Evolutionary conservation across 1,284 basidiomycete genomes (phyloP), one percentile per base, ranked within the genome.

Genomic region (Cutaneotrichosporon sp.): DNA sequence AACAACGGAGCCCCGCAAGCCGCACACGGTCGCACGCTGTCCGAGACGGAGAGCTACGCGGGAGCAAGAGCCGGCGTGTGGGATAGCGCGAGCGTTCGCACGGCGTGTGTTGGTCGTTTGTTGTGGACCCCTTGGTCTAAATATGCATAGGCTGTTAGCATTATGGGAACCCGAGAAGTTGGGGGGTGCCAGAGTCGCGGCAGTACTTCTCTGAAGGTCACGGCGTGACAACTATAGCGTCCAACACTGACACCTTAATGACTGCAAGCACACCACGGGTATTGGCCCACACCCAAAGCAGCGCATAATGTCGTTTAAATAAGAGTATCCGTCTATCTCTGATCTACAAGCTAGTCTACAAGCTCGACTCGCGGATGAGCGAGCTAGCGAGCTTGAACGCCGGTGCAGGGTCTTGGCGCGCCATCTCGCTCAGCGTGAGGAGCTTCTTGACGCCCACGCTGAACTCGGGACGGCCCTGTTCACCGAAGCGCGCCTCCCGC

Each of bases 391-490:
- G 80, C 70, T 91, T 86, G 73, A 88, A 86, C n/a, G 86, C 89
- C 36, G 87, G 87, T 70, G 86, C 87, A 57, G 90, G 90, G 76
- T 94, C 96, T 81, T 98, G 93, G 73, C 95, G 85, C 50, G 95
- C 92, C 95, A 98, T 98, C 84, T 99, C 96, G 26, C 95, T 86
- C 67, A 92, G 86, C 63, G 89, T 93, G 74, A 99, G 79, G 75
- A 99, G 77, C 81, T 92, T 94, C 86, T 98, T 98, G 74, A 99
- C 88, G 6, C 96, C 97, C 61, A 99, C 89, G 36, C 31, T 40
- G 73, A 95, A 71, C 22, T 74, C 72, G 5, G 67, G 68, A 53
- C 82, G 81, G 21, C 85, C 85, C 8, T 85, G 80, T 9, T 85
- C 80, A 3, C 82, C 86, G 70, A 96, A 88, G 13, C 91, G 91